Evolutionary conservation across 495 filamentous ascomycete species (phyloP).

Genomic region (Tirmania nivea): DNA sequence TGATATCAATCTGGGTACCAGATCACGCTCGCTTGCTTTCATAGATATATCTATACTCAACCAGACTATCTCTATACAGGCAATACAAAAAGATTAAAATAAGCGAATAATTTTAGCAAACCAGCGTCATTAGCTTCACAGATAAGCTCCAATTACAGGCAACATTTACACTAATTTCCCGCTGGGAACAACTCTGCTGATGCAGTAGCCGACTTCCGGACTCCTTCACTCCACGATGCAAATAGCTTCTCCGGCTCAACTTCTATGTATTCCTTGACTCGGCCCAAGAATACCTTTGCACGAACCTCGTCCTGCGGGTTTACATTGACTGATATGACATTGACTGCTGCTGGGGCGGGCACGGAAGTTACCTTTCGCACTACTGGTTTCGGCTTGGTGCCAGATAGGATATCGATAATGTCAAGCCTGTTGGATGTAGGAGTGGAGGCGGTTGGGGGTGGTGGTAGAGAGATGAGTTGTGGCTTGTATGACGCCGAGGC

Average conservation of each 20-base stretch:
- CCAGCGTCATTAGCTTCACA: too few relatives aligned
- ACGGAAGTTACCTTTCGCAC: constrained; percentile 17
- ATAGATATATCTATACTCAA: too few relatives aligned
- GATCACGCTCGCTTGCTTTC: too few relatives aligned
- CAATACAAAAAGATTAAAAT: too few relatives aligned
- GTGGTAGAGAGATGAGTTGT: constrained; percentile 19
- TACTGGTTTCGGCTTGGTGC: constrained; percentile 21
- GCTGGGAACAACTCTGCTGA: too few relatives aligned
- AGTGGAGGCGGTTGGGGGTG: constrained; percentile 21
- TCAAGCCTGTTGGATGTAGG: constrained; percentile 23
- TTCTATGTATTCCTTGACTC: constrained; percentile 62
- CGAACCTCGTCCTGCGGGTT: constrained; percentile 56
- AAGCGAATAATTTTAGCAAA: too few relatives aligned
- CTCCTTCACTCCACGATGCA: too few relatives aligned
- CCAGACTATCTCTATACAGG: too few relatives aligned
- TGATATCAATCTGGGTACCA: too few relatives aligned
- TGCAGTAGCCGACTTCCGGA: too few relatives aligned
- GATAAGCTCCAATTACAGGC: too few relatives aligned
- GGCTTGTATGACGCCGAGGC: constrained; percentile 12
- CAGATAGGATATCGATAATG: constrained; percentile 57
- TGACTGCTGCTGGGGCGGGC: constrained; percentile 29
- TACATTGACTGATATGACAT: constrained; percentile 61
- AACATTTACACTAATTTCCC: too few relatives aligned
- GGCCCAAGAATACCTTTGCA: constrained; percentile 58
- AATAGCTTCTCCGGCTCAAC: constrained; percentile 51